Base-by-base conservation (phyloP, 2,329 filamentous ascomycete species). In the Coniochaeta sp. region DNA sequence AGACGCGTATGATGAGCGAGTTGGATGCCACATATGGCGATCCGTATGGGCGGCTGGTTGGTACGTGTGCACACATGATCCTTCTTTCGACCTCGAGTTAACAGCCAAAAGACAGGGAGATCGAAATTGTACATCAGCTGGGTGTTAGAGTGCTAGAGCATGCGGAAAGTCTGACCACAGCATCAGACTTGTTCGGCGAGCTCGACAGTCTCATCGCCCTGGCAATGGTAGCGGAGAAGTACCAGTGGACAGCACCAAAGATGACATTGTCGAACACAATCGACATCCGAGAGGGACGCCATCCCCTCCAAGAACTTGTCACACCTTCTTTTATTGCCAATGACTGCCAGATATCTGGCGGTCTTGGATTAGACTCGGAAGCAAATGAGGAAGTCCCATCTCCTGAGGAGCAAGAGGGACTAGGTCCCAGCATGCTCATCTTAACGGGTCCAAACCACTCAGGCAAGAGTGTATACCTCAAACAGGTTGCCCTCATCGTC, bases 391-490 rank as follows among this genome's bases (percentile, higher is more conserved):
- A 63, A 54, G 38, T 14, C 63, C 68, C 3, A 65, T 63, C 22
- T 59, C 60, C 14, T 40, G 40, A 24, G 34, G 43, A 34, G 60
- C 56, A 24, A 19, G 26, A 24, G 59, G 60, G 22, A 59, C 58
- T 19, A 62, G 65, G 6, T 2, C 86, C 89, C 14, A 91, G 83
- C 64, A 88, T 91, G 75, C 71, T 97, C 14, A 77, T 97, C 6
- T 74, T 99, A 67, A 98, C 95, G 0, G 95, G 95, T 0, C 93
- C 95, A 5, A 99, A 99, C 67, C 96, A 95, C 71, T 98, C 95
- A 0, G 95, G 95, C 0, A 99, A 99, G 73, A 98, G 92, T 66
- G 85, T 98, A 0, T 98, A 96, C 72, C 81, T 98, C 70, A 99
- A 96, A 72, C 93, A 99, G 71, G 85, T 91, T 34, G 95, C 93